phyloP scores from a whole-genome alignment of 2,329 filamentous ascomycete genomes.

The Ascomycota sp. region DNA sequence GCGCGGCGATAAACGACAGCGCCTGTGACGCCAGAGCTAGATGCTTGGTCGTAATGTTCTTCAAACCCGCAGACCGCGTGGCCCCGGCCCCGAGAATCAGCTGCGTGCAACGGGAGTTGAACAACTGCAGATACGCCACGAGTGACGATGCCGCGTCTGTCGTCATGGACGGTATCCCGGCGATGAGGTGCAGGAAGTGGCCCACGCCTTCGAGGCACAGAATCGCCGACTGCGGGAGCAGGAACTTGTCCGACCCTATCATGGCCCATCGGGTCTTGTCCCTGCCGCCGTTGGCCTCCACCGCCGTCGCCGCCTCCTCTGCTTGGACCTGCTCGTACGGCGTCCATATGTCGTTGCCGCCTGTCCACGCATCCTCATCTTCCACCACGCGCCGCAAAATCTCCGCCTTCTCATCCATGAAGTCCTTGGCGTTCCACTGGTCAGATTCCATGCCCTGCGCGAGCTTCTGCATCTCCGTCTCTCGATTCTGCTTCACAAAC shows the following conservation, averaged over 20 bases:
- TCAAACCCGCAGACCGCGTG: constrained; percentile 67
- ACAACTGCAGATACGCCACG: constrained; percentile 70
- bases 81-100: constrained; percentile 88
- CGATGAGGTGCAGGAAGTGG: constrained; percentile 60
- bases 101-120: constrained; percentile 91
- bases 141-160: constrained; percentile 59
- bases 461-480: constrained; percentile 50
- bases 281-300: constrained; percentile 30
- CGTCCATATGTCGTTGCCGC: constrained; percentile 35
- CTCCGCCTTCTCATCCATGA: constrained; percentile 35
- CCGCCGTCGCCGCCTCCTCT: constrained; percentile 5
- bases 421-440: constrained; percentile 59
- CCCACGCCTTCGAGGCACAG: constrained; percentile 63
- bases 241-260: constrained; percentile 67
- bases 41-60: constrained; percentile 91
- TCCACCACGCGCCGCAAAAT: constrained; percentile 43
- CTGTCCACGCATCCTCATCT: constrained; percentile 44
- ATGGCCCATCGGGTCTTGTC: constrained; percentile 47
- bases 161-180: constrained; percentile 73
- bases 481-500: constrained; percentile 50
- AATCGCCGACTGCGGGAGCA: constrained; percentile 65
- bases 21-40: constrained; percentile 79
- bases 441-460: constrained; percentile 60
- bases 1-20: constrained; percentile 61
- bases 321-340: constrained; percentile 19